These are phyloP conservation scores for Pestalotiopsis sp. DNA, from an alignment of 2,329 filamentous ascomycete species.

Conservation along the genomic window DNA sequence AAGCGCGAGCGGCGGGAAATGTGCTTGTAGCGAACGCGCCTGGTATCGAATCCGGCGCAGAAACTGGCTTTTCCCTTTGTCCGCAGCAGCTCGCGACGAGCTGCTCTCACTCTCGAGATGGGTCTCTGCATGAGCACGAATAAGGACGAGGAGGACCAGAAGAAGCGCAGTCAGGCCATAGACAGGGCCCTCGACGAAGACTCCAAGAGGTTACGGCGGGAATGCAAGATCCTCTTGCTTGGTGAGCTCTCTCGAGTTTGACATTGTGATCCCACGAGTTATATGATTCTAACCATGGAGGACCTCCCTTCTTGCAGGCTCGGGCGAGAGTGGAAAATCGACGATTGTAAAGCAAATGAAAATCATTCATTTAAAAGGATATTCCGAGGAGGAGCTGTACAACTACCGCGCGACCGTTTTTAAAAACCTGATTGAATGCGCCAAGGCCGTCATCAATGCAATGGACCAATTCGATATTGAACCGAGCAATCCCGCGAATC, in stretches of 20 bases:
- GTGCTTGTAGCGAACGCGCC: constrained; percentile 8
- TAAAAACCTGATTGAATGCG: constrained; percentile 97
- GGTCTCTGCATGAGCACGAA: constrained; percentile 90
- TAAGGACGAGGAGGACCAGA: constrained; percentile 85
- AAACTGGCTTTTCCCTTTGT: not conserved
- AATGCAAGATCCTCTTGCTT: constrained; percentile 97
- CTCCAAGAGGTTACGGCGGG: constrained; percentile 84
- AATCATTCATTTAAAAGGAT: constrained; percentile 98
- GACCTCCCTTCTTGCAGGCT: constrained; percentile 58
- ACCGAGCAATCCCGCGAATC: constrained; percentile 69
- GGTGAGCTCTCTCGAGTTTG: constrained; percentile 54
- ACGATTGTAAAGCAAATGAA: constrained; percentile 99
- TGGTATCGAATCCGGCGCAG: constrained; percentile 4
- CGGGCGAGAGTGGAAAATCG: constrained; percentile 97
- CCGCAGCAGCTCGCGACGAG: not conserved
- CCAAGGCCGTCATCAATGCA: constrained; percentile 86
- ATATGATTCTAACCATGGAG: not conserved
- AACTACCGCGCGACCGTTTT: constrained; percentile 96
- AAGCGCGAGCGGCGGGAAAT: constrained; percentile 1
- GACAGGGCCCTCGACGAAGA: constrained; percentile 94
- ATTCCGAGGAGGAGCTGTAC: constrained; percentile 88
- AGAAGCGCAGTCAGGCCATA: constrained; percentile 95
- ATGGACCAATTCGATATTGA: constrained; percentile 91
- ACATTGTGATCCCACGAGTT: constrained; percentile 14
- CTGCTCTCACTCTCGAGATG: constrained; percentile 57